Evolutionary conservation across 306 rosid genomes (phyloP), one percentile per base, ranked within the genome.

Genomic region (Quercus variabilis): DNA sequence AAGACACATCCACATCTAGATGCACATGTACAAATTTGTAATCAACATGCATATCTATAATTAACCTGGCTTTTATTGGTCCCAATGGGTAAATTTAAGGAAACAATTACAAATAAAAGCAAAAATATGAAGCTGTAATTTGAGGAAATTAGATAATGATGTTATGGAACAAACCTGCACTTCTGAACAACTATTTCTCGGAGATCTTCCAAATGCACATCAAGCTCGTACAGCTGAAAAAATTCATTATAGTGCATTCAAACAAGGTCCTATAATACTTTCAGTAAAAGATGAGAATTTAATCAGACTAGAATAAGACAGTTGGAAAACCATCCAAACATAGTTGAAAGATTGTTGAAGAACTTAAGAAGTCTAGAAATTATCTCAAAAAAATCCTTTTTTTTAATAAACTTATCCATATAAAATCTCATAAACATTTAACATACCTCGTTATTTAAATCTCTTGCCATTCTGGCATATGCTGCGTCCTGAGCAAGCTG

Each of bases 401-500:
- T 19, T 1, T 18, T 68, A 1, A 1, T 62, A 51, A 70, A 84
- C 63, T 56, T 62, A 71, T 46, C 67, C 56, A 59, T 25, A 56
- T 68, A 64, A 74, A 69, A 80, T 55, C 54, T 73, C 41, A 69
- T 28, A 77, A 79, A 85, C 28, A 56, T 75, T 76, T 52, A 26
- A 33, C 74, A 12, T 74, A 94, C 98, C 92, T 94, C 97, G 5
- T 89, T 87, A 81, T 89, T 91, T 38, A 90, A 75, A 79, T 94
- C 97, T 81, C 93, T 88, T 62, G 94, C 88, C 90, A 91, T 86
- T 83, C 84, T 94, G 83, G 92, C 95, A 83, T 84, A 90, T 69
- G 91, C 93, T 80, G 86, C 97, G 77, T 91, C 98, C 74, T 90
- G 96, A 80, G 96, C 97, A 84, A 88, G 89, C 74, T 91, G 91